A percentile compares a stretch with the other conserved stretches of the same genome.
Conservation (phyloP, 2,329 filamentous ascomycete species). For the Ophiostoma perfectum region DNA sequence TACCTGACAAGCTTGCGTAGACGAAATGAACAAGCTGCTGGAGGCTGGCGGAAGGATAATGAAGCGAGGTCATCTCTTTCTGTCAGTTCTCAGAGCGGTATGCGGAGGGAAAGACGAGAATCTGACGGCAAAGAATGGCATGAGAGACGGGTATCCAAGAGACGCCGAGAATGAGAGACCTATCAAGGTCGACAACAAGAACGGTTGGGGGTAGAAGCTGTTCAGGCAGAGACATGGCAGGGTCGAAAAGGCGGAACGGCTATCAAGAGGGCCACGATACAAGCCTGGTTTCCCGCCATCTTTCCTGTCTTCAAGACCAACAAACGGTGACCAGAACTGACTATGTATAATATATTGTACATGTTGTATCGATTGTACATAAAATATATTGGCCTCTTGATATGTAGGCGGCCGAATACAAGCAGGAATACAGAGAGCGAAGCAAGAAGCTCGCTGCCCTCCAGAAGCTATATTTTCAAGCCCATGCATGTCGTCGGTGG, state of each 20-base stretch:
- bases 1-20: neutral
- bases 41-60: neutral
- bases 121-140: neutral
- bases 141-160: neutral
- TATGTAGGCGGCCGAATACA: neutral
- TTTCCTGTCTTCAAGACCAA: neutral
- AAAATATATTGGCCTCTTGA: neutral
- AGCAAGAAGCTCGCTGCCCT: no score
- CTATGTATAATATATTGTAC: neutral
- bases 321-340: neutral
- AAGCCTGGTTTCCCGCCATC: neutral
- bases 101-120: neutral
- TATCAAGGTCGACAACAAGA: constrained; percentile 9
- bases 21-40: neutral
- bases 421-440: neutral
- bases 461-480: no score
- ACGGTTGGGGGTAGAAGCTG: neutral
- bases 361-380: no score
- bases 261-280: neutral
- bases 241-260: neutral
- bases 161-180: neutral
- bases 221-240: neutral
- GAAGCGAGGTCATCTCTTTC: neutral
- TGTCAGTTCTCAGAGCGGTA: neutral
- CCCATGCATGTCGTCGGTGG: no score